Evolutionary conservation across 2,329 filamentous ascomycete species (phyloP).

Genomic region (Fusarium udum): DNA sequence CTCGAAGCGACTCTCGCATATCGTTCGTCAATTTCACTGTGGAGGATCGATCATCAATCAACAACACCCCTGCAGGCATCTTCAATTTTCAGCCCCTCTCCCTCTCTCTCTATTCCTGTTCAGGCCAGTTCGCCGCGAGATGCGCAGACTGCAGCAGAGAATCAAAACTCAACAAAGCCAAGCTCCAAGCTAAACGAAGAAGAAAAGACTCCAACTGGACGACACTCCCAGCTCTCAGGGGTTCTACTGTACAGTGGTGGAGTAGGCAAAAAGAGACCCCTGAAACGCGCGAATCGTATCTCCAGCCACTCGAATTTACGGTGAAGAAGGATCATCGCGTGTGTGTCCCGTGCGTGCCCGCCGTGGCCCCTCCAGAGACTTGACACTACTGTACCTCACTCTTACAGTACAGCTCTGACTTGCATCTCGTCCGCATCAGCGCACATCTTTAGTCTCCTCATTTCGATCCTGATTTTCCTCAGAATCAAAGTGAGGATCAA

Average conservation of each 20-base stretch:
- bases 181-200: neutral
- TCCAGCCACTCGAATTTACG: constrained; percentile 22
- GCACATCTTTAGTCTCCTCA: neutral
- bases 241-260: neutral
- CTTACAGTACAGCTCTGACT: constrained; percentile 28
- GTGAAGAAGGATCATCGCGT: constrained; percentile 7
- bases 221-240: neutral
- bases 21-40: constrained; percentile 10
- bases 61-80: neutral
- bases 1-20: constrained; percentile 24
- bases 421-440: constrained; percentile 31
- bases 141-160: neutral
- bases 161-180: neutral
- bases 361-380: neutral
- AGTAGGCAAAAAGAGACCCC: neutral
- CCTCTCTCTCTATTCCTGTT: neutral
- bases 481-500: neutral
- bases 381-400: constrained; percentile 6
- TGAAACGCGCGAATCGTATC: constrained; percentile 11
- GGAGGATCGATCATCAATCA: constrained; percentile 10
- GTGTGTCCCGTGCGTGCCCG: neutral
- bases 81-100: neutral
- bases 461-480: constrained; percentile 6
- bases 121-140: constrained; percentile 17
- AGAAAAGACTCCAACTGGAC: neutral